phyloP scores from a whole-genome alignment of 1,284 basidiomycete genomes.

The Phellinidium pouzarii region DNA sequence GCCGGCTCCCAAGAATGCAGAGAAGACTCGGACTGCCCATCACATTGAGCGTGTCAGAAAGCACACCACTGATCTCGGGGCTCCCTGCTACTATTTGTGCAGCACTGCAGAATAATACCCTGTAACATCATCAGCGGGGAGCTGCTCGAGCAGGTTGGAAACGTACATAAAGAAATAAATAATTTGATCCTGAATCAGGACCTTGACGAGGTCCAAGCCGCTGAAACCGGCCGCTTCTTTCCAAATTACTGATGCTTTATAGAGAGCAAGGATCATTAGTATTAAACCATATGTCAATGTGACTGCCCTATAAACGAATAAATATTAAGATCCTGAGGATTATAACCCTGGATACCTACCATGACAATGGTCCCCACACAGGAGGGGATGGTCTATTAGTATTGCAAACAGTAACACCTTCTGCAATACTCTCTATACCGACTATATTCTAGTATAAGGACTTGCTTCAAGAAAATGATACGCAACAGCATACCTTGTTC shows the following conservation, averaged over 20 bases:
- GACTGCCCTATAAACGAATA: not conserved
- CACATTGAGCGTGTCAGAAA: no score
- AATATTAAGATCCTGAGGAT: not conserved
- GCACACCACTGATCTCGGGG: no score
- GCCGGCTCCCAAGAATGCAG: no score
- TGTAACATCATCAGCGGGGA: no score
- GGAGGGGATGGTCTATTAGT: no score
- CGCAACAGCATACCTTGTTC: not conserved
- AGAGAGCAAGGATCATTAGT: conserved; percentile 2
- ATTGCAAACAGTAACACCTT: no score
- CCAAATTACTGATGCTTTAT: conserved; percentile 2
- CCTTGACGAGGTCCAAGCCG: not conserved
- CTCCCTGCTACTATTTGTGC: no score
- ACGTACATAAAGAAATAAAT: conserved; percentile 5
- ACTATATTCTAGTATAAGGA: not conserved
- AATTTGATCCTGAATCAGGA: conserved; percentile 3
- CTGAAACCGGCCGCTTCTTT: not conserved
- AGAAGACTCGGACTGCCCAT: no score
- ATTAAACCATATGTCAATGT: not conserved
- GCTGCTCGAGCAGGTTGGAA: no score
- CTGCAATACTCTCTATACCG: not conserved
- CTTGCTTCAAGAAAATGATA: not conserved
- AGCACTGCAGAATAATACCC: no score
- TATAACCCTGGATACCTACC: not conserved
- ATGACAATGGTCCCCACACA: no score